phyloP scores from a whole-genome alignment of 2,329 filamentous ascomycete species.

The Amauroascus verrucosus region DNA sequence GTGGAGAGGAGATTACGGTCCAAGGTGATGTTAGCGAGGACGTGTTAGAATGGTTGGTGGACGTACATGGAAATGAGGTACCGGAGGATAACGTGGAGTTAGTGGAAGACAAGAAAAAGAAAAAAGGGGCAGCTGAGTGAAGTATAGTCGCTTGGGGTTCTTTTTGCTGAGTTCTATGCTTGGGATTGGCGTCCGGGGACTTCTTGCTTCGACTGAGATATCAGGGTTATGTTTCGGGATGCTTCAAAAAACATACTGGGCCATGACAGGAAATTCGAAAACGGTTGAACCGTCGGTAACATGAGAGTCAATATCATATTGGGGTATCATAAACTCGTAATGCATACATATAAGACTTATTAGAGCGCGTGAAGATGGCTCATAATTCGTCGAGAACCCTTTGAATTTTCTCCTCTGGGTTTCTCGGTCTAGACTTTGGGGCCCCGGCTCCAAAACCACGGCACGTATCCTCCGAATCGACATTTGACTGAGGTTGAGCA shows the following conservation, averaged over 20 bases:
- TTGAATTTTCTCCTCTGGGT: conserved; percentile 9
- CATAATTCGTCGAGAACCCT: conserved; percentile 13
- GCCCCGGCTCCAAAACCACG: not conserved
- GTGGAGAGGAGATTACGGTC: conserved; percentile 80
- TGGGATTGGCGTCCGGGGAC: conserved; percentile 1
- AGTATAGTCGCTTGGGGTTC: not conserved
- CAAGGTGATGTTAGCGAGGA: conserved; percentile 96
- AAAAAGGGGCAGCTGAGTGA: conserved; percentile 36
- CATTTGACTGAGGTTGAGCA: too few species aligned
- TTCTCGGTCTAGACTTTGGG: not conserved
- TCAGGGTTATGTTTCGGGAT: not conserved
- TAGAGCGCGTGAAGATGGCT: not conserved
- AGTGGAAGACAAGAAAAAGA: conserved; percentile 94
- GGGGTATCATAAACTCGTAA: conserved; percentile 12
- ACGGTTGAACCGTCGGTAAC: not conserved
- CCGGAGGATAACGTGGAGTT: conserved; percentile 92
- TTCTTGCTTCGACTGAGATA: not conserved
- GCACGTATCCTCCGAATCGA: not conserved
- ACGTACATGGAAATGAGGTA: conserved; percentile 73
- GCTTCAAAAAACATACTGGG: not conserved
- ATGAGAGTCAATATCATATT: not conserved
- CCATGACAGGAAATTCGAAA: not conserved
- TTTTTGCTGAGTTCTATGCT: not conserved
- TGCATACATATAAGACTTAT: not conserved
- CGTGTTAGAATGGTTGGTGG: conserved; percentile 78